Evolutionary conservation across 306 rosid species (phyloP).

Genomic region (Dryas alaskensis): DNA sequence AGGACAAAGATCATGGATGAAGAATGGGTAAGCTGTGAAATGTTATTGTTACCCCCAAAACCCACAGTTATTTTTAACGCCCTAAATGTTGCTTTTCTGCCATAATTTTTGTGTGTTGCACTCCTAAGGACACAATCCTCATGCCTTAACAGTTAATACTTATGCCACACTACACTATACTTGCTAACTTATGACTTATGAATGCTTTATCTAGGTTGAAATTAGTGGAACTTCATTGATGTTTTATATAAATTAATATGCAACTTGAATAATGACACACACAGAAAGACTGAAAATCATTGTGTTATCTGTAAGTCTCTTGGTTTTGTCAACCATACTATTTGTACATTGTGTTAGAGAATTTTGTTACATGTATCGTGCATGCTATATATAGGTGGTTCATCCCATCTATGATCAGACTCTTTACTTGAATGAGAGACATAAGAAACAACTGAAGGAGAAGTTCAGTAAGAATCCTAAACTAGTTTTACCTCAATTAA

Average conservation of each 20-base stretch:
- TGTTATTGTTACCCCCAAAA: too few species aligned
- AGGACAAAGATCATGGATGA: too few species aligned
- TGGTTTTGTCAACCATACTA: slow-evolving; percentile 14
- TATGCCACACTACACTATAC: background rate
- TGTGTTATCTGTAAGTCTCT: slow-evolving; percentile 44
- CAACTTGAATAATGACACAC: slow-evolving; percentile 12
- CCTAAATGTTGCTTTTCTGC: background rate
- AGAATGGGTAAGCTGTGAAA: too few species aligned
- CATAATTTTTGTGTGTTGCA: background rate
- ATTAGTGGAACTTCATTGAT: background rate
- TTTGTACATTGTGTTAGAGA: background rate
- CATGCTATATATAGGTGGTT: slow-evolving; percentile 46
- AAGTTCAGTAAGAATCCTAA: slow-evolving; percentile 48
- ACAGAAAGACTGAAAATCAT: slow-evolving; percentile 43
- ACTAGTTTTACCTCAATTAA: slow-evolving; percentile 5
- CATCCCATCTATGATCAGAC: slow-evolving; percentile 79
- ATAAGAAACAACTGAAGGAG: slow-evolving; percentile 56
- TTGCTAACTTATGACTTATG: background rate
- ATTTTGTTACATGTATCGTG: slow-evolving; percentile 21
- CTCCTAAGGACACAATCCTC: background rate
- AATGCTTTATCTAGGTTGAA: background rate
- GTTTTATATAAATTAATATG: background rate
- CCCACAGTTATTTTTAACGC: too few species aligned
- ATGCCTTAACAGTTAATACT: background rate
- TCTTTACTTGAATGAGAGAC: slow-evolving; percentile 51